These are phyloP conservation scores for Lodderomyces metapsilosis DNA, from an alignment of 1,139 yeast species.

Conservation along the genomic window DNA sequence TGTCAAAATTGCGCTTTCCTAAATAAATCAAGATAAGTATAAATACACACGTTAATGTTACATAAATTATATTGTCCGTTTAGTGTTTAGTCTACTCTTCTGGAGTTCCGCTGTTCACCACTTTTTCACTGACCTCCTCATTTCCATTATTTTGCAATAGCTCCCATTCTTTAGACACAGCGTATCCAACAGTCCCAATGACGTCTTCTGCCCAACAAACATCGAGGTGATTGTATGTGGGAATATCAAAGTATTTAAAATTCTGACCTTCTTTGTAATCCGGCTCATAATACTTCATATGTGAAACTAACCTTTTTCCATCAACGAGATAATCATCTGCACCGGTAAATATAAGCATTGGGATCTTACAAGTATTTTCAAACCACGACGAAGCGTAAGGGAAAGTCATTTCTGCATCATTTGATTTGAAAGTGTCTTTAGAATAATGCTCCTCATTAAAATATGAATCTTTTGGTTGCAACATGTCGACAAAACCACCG, in stretches of 20 bases:
- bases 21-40: too few species aligned
- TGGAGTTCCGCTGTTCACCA: neutral
- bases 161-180: conserved; percentile 14
- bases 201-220: conserved; percentile 58
- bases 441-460: conserved; percentile 31
- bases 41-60: too few species aligned
- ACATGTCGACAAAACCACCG: conserved; percentile 42
- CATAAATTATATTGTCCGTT: neutral
- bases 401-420: conserved; percentile 53
- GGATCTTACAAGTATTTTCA: conserved; percentile 45
- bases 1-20: neutral
- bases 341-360: conserved; percentile 62
- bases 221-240: conserved; percentile 54
- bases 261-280: conserved; percentile 37
- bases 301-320: conserved; percentile 53
- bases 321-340: conserved; percentile 66
- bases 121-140: conserved; percentile 5
- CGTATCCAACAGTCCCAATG: conserved; percentile 30
- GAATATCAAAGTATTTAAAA: conserved; percentile 38
- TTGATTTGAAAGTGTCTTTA: conserved; percentile 21
- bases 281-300: conserved; percentile 52
- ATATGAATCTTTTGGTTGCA: conserved; percentile 34
- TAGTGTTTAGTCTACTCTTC: too few species aligned
- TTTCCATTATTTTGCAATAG: neutral
- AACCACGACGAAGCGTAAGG: conserved; percentile 59